A percentile compares a stretch with the other conserved stretches of the same genome.
Evolutionary conservation across 768 basidiomycete species (phyloP).

Genomic region (Mycena polygramma): DNA sequence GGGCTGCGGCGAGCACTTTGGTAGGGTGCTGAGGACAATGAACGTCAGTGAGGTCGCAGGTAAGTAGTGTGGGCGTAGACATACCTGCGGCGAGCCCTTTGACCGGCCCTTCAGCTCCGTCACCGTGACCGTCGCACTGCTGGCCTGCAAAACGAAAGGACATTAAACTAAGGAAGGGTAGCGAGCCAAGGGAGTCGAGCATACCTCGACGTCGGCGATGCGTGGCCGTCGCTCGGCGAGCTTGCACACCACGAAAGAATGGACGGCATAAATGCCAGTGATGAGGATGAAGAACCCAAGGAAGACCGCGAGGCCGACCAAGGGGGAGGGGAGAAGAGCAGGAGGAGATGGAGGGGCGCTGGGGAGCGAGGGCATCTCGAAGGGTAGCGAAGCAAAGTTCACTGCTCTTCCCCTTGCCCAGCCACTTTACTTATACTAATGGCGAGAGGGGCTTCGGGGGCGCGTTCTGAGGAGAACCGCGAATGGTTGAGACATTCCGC

Average conservation of each 20-base stretch:
- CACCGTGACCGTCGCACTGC: neutral
- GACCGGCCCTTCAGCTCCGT: neutral
- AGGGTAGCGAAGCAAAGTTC: too few relatives aligned
- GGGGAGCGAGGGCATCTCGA: neutral
- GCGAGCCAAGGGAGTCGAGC: neutral
- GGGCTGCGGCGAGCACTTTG: neutral
- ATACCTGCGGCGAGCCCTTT: neutral
- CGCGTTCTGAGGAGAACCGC: too few relatives aligned
- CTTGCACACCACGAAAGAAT: neutral
- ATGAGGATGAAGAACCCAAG: neutral
- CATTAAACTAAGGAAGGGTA: too few relatives aligned
- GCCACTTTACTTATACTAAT: too few relatives aligned
- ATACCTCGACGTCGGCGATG: neutral
- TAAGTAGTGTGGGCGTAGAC: neutral
- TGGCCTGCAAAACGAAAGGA: neutral
- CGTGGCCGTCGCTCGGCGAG: neutral
- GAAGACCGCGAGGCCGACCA: neutral
- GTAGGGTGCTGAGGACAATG: neutral
- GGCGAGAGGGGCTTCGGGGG: too few relatives aligned
- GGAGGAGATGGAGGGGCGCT: neutral
- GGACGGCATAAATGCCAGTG: neutral
- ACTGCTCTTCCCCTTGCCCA: too few relatives aligned
- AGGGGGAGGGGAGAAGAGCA: neutral
- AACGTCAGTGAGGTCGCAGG: neutral
- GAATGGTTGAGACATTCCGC: too few relatives aligned